phyloP scores from a whole-genome alignment of 2,329 filamentous ascomycete species.

The Coniochaeta prunicola region DNA sequence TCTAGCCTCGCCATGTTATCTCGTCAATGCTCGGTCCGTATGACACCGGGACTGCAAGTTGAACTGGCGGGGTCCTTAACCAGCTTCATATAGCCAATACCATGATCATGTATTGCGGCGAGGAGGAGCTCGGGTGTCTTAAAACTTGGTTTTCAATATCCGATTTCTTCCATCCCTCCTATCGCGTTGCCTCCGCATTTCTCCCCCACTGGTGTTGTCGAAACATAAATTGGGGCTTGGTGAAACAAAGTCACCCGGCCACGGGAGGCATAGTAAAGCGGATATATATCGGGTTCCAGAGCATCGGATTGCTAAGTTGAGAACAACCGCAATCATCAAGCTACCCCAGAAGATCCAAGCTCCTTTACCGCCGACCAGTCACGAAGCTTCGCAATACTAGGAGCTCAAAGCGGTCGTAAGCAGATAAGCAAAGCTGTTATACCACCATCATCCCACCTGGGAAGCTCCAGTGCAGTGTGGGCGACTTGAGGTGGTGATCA shows the following conservation, averaged over 20 bases:
- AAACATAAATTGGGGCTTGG: not conserved
- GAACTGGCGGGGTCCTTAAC: slow-evolving; percentile 15
- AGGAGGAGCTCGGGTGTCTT: slow-evolving; percentile 3
- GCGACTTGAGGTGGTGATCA: slow-evolving; percentile 9
- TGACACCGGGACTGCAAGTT: not conserved
- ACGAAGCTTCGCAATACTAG: not conserved
- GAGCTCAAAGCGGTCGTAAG: slow-evolving; percentile 6
- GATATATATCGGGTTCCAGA: slow-evolving; percentile 1
- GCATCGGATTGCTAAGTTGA: slow-evolving; percentile 10
- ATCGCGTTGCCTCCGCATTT: not conserved
- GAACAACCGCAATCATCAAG: slow-evolving; percentile 7
- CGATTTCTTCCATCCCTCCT: not conserved
- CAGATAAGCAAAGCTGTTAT: slow-evolving; percentile 9
- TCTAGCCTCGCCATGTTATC: not conserved
- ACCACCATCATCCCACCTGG: slow-evolving; percentile 5
- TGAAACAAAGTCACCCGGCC: not conserved
- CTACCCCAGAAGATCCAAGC: slow-evolving; percentile 3
- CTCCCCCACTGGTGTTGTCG: not conserved
- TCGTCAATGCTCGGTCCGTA: not conserved
- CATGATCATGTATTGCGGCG: slow-evolving; percentile 5
- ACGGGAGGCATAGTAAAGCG: not conserved
- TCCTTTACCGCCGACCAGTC: slow-evolving; percentile 1
- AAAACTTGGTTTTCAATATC: not conserved
- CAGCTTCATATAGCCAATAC: slow-evolving; percentile 6
- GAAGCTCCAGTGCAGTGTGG: not conserved